phyloP scores from a whole-genome alignment of 495 filamentous ascomycete genomes.

The Chaetomium cochliodes region DNA sequence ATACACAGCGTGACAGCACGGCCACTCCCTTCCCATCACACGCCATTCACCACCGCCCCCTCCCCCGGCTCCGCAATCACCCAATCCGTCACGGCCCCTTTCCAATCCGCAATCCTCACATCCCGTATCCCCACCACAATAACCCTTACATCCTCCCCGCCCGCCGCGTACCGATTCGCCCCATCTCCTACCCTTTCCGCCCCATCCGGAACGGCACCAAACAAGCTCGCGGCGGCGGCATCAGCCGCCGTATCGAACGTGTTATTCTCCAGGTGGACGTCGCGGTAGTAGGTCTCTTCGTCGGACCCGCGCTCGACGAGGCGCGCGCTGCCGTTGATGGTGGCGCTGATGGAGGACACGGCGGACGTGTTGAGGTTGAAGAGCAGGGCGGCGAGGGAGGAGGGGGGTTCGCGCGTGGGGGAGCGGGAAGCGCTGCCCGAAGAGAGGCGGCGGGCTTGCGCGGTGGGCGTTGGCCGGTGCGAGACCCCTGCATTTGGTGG shows the following conservation, averaged over 20 bases:
- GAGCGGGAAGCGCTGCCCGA: conserved; percentile 50
- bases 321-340: conserved; percentile 80
- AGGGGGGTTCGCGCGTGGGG: conserved; percentile 60
- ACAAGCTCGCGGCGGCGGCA: conserved; percentile 13
- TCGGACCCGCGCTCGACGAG: conserved; percentile 69
- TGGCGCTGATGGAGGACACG: conserved; percentile 86
- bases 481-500: conserved; percentile 76
- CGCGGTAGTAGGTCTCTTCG: conserved; percentile 78
- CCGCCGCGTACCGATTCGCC: conserved; percentile 62
- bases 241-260: conserved; percentile 58
- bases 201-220: conserved; percentile 25
- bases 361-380: conserved; percentile 86
- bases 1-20: no score
- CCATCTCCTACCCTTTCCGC: conserved; percentile 40
- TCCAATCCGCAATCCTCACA: conserved; percentile 78
- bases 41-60: conserved; percentile 41
- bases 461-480: conserved; percentile 79
- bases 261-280: conserved; percentile 85
- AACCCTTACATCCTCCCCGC: conserved; percentile 59
- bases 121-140: conserved; percentile 72
- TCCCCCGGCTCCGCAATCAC: conserved; percentile 53
- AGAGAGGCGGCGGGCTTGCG: conserved; percentile 55
- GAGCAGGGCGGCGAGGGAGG: conserved; percentile 75
- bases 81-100: conserved; percentile 74
- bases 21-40: conserved; percentile 6